These are phyloP conservation scores for Colletotrichum lupini DNA, from an alignment of 2,329 filamentous ascomycete species.

Conservation along the genomic window DNA sequence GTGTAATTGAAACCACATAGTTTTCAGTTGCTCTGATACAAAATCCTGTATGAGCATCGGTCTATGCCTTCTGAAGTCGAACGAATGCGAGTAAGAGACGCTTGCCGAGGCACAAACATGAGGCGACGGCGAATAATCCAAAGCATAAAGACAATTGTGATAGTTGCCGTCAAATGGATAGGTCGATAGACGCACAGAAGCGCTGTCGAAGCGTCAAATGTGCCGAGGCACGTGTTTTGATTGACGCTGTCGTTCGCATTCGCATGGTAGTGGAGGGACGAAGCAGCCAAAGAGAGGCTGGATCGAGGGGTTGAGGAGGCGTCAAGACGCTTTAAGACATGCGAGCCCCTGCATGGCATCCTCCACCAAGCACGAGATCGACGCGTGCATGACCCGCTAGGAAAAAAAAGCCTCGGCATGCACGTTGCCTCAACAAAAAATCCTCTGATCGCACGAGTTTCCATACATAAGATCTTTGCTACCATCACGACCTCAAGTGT, in stretches of 20 bases:
- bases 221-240: not conserved
- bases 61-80: not conserved
- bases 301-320: not conserved
- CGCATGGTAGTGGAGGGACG: not conserved
- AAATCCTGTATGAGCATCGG: not conserved
- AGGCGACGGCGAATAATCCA: not conserved
- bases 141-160: not conserved
- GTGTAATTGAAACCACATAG: not conserved
- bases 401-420: constrained; percentile 20
- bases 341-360: constrained; percentile 18
- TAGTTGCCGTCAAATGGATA: not conserved
- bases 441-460: not conserved
- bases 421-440: constrained; percentile 16
- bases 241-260: constrained; percentile 16
- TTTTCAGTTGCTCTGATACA: not conserved
- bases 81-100: not conserved
- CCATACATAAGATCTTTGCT: not conserved
- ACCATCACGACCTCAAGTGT: not conserved
- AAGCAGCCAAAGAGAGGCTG: constrained; percentile 4
- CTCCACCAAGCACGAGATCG: constrained; percentile 1
- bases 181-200: not conserved
- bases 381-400: constrained; percentile 24
- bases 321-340: constrained; percentile 16
- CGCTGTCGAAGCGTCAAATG: not conserved
- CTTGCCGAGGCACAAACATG: not conserved